Conservation (phyloP, 2,329 filamentous ascomycete species). For the Knoxdaviesia proteae region DNA sequence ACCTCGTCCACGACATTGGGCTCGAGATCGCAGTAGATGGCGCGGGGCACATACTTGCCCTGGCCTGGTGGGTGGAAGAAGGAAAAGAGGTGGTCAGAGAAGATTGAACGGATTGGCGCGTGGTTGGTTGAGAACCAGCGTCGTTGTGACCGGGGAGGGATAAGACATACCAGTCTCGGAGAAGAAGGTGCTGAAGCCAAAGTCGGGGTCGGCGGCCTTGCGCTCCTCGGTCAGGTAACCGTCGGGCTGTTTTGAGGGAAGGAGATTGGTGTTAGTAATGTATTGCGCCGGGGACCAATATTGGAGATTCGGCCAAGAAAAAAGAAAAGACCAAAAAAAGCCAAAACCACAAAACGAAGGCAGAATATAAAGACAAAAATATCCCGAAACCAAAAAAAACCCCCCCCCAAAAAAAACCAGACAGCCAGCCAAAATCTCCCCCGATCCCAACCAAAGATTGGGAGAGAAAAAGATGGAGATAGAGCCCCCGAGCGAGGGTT, state of each 20-base stretch:
- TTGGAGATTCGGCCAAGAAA: background rate
- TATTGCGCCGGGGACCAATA: background rate
- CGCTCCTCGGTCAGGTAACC: constrained; percentile 97
- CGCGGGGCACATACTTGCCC: constrained; percentile 96
- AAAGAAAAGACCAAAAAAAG: constrained; percentile 2
- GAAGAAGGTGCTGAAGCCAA: constrained; percentile 99
- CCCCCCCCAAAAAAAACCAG: no score
- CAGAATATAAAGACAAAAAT: no score
- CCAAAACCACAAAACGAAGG: background rate
- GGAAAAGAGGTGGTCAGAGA: constrained; percentile 1
- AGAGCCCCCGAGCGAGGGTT: background rate
- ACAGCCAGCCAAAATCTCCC: no score
- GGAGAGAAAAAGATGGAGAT: background rate
- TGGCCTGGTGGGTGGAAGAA: constrained; percentile 37
- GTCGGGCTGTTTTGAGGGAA: constrained; percentile 47
- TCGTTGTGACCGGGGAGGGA: background rate
- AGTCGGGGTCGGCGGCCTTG: constrained; percentile 78
- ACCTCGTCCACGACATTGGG: constrained; percentile 99
- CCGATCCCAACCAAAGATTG: no score
- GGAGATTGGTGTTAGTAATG: background rate
- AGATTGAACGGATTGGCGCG: background rate
- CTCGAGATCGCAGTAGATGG: constrained; percentile 99
- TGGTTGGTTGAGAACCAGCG: background rate
- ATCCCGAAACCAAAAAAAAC: no score
- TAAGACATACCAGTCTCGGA: constrained; percentile 72